These are phyloP conservation scores for Solanum sitiens DNA, from an alignment of 257 asterid species.

Conservation along the genomic window DNA sequence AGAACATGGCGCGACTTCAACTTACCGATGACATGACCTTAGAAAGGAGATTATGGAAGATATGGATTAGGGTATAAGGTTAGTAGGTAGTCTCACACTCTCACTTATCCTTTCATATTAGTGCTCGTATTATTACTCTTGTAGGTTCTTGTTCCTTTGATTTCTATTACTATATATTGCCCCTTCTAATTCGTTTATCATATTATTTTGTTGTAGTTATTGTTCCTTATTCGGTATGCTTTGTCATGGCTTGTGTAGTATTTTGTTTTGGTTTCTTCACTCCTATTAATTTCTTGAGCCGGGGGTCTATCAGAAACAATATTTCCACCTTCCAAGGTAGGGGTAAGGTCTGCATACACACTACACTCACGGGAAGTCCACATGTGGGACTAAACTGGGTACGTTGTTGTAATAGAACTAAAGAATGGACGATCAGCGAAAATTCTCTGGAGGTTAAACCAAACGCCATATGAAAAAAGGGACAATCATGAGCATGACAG, in stretches of 20 bases:
- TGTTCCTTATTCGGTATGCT: not conserved
- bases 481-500: not conserved
- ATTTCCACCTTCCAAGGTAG: not conserved
- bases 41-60: not conserved
- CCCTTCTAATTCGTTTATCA: too few species aligned
- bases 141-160: not conserved
- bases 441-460: not conserved
- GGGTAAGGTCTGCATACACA: not conserved
- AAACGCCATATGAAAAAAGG: not conserved
- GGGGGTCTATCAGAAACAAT: not conserved
- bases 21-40: not conserved
- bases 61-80: not conserved
- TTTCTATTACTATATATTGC: too few species aligned
- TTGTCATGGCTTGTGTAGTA: not conserved
- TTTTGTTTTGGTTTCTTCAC: not conserved
- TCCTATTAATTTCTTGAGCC: not conserved
- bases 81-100: not conserved
- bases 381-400: not conserved
- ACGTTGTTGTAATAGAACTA: not conserved
- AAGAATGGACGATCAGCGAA: not conserved
- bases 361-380: not conserved
- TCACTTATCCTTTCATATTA: not conserved
- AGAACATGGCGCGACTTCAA: not conserved
- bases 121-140: not conserved
- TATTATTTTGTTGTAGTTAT: too few species aligned